Conservation (phyloP, 495 filamentous ascomycete genomes). For the Choiromyces venosus region DNA sequence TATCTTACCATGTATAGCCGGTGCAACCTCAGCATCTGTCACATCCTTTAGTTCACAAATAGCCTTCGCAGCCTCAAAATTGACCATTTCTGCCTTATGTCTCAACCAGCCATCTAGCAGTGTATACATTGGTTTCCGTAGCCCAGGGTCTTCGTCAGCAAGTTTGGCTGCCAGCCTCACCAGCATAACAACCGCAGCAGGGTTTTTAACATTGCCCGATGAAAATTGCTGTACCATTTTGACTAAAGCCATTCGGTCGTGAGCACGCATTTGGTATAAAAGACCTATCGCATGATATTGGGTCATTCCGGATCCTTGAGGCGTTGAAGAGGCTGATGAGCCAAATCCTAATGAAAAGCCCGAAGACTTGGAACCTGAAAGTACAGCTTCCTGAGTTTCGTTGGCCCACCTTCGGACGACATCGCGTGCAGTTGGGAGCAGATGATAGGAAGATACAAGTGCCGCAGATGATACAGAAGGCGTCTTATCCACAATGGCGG, state of each 20-base stretch:
- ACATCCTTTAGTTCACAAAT: constrained; percentile 93
- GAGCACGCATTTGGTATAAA: constrained; percentile 93
- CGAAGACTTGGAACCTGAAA: constrained; percentile 75
- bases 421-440: constrained; percentile 90
- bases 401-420: constrained; percentile 97
- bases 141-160: constrained; percentile 81
- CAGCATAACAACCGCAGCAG: constrained; percentile 83
- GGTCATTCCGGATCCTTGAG: constrained; percentile 64
- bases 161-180: constrained; percentile 91
- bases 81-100: constrained; percentile 99
- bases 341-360: constrained; percentile 88
- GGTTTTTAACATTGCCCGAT: constrained; percentile 85
- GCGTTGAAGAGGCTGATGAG: constrained; percentile 48
- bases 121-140: constrained; percentile 91
- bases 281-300: constrained; percentile 99
- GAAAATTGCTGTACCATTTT: constrained; percentile 99
- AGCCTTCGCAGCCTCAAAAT: constrained; percentile 97
- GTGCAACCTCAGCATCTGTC: constrained; percentile 81
- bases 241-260: constrained; percentile 97
- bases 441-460: constrained; percentile 95
- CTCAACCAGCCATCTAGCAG: constrained; percentile 92
- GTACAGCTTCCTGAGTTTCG: constrained; percentile 95
- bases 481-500: constrained; percentile 97
- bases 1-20: constrained; percentile 67
- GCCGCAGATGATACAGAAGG: constrained; percentile 96